Conservation (phyloP, 768 basidiomycete species). For the Pulveroboletus frians region DNA sequence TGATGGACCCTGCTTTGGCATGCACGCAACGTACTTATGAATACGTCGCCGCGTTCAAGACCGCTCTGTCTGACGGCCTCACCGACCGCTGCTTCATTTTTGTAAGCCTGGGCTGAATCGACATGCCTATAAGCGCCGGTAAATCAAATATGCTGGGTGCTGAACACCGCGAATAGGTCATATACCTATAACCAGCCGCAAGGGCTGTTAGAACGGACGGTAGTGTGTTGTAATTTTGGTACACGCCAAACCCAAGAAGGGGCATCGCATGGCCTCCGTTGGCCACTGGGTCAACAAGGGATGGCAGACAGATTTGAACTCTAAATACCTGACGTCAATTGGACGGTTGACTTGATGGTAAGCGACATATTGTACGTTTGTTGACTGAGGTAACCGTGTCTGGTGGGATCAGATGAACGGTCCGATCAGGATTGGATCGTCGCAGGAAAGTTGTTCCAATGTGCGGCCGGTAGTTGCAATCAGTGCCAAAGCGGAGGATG, state of each 20-base stretch:
- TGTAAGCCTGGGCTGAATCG: conserved; percentile 68
- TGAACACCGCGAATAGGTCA: conserved; percentile 1
- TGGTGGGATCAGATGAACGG: conserved; percentile 4
- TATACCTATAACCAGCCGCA: conserved; percentile 58
- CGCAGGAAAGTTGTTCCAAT: background rate
- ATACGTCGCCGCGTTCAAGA: conserved; percentile 53
- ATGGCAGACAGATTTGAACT: conserved; percentile 4
- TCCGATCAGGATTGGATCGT: conserved; percentile 1
- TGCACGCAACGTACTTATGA: conserved; percentile 53
- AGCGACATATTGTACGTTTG: conserved; percentile 19
- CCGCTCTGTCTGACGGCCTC: conserved; percentile 54
- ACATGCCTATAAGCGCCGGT: conserved; percentile 46
- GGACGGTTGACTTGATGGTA: conserved; percentile 30
- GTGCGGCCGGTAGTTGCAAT: background rate
- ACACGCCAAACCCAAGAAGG: conserved; percentile 66
- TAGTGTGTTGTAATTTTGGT: conserved; percentile 54
- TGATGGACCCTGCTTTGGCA: background rate
- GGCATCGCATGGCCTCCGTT: conserved; percentile 53
- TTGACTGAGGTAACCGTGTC: conserved; percentile 13
- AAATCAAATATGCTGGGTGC: background rate
- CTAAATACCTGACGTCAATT: conserved; percentile 33
- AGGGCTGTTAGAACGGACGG: conserved; percentile 58
- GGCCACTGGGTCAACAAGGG: background rate
- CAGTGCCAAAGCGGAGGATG: background rate
- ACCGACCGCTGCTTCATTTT: conserved; percentile 59